These are phyloP conservation scores for Phytophthora cajani DNA, from an alignment of 352 stramenopile species.

Conservation along the genomic window DNA sequence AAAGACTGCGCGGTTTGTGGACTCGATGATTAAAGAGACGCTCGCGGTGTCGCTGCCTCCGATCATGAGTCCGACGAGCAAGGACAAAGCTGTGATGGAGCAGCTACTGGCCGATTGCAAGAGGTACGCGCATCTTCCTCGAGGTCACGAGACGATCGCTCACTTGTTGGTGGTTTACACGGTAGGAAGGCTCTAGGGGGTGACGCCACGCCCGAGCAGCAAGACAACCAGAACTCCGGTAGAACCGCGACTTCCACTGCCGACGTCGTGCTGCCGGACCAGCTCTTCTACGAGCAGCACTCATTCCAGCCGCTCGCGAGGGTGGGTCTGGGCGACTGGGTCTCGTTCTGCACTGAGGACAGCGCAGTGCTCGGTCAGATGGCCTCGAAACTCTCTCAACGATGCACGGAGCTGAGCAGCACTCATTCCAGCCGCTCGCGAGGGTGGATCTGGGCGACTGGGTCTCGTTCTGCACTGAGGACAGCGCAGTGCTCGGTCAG, in stretches of 20 bases:
- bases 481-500: conserved; percentile 33
- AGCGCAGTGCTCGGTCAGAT: conserved; percentile 47
- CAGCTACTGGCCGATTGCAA: conserved; percentile 55
- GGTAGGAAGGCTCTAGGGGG: conserved; percentile 19
- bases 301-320: conserved; percentile 45
- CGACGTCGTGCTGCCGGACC: conserved; percentile 44
- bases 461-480: conserved; percentile 44
- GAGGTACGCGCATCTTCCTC: conserved; percentile 28
- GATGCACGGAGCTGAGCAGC: conserved; percentile 57
- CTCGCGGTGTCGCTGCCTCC: conserved; percentile 41
- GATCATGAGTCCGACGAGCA: conserved; percentile 35
- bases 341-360: conserved; percentile 38
- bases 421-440: conserved; percentile 41
- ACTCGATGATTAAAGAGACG: conserved; percentile 30
- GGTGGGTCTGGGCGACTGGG: conserved; percentile 67
- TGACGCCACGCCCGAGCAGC: conserved; percentile 1
- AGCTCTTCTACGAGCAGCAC: conserved; percentile 66
- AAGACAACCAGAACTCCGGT: conserved; percentile 56
- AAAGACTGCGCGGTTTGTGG: conserved; percentile 19
- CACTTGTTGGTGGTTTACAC: conserved; percentile 19
- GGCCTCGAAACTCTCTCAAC: conserved; percentile 43
- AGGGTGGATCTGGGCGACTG: conserved; percentile 63
- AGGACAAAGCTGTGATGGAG: conserved; percentile 50
- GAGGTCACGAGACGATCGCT: background rate
- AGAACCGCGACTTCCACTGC: background rate